Percentiles rank a stretch among this genome's conserved stretches.
These are phyloP conservation scores for Aureobasidium pullulans DNA, from an alignment of 2,329 filamentous ascomycete genomes.

Conservation along the genomic window DNA sequence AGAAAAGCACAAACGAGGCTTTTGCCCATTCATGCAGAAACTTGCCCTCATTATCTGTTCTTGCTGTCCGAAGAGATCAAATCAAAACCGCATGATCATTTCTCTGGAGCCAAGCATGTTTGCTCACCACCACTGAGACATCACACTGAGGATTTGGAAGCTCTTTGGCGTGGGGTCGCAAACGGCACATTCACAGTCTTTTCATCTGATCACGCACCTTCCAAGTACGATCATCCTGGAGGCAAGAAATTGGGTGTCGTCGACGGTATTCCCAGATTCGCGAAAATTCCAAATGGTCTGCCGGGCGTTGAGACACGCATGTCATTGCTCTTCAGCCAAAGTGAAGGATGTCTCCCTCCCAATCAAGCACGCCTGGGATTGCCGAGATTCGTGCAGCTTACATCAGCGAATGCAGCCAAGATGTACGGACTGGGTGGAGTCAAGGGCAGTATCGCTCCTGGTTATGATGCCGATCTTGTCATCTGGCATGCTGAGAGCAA, in stretches of 20 bases:
- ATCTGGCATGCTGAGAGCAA: conserved; percentile 33
- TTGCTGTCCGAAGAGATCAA: conserved; percentile 27
- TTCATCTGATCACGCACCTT: conserved; percentile 32
- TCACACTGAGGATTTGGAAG: conserved; percentile 26
- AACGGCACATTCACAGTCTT: conserved; percentile 30
- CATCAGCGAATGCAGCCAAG: conserved; percentile 37
- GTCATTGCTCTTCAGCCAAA: conserved; percentile 32
- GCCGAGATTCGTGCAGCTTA: conserved; percentile 40
- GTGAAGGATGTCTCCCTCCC: conserved; percentile 22
- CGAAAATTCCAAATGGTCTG: conserved; percentile 37
- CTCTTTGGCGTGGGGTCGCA: conserved; percentile 27
- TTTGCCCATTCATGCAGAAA: conserved; percentile 31
- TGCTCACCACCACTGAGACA: conserved; percentile 29
- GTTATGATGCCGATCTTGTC: conserved; percentile 37
- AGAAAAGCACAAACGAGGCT: conserved; percentile 28
- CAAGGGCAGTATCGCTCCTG: conserved; percentile 36
- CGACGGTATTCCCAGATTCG: conserved; percentile 31
- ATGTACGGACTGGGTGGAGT: conserved; percentile 34
- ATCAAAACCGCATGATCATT: conserved; percentile 26
- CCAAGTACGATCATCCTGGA: conserved; percentile 30
- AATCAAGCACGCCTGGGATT: conserved; percentile 23
- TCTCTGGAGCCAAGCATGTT: conserved; percentile 30
- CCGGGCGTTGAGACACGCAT: conserved; percentile 38
- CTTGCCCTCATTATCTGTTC: conserved; percentile 32
- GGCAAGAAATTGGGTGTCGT: conserved; percentile 33